Evolutionary conservation across 345 rosid genomes (phyloP).

Genomic region (Pistacia atlantica): DNA sequence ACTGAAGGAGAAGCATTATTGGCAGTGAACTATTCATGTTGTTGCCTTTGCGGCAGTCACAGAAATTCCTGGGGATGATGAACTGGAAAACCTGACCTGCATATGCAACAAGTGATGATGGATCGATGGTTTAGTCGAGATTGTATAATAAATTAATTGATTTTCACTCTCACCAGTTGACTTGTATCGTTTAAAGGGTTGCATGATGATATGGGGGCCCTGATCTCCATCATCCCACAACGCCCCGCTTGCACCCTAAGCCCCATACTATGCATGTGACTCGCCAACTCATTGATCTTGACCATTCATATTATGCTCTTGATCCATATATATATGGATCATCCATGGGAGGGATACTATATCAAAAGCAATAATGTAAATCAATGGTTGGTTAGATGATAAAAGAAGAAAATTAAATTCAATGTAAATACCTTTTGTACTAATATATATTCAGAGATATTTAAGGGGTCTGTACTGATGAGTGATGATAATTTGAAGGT

Average conservation of each 20-base stretch:
- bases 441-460: no score
- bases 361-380: no score
- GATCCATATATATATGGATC: no score
- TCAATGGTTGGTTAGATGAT: no score
- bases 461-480: no score
- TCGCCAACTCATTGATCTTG: constrained; percentile 49
- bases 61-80: constrained; percentile 3
- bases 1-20: background rate
- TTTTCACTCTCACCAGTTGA: background rate
- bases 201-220: background rate
- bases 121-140: background rate
- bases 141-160: background rate
- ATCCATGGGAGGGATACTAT: no score
- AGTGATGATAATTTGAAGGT: background rate
- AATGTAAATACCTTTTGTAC: no score
- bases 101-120: background rate
- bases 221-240: constrained; percentile 22
- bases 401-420: no score
- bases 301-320: constrained; percentile 28
- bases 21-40: background rate
- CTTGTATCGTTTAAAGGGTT: background rate
- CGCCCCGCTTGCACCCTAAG: constrained; percentile 34
- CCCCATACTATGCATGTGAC: constrained; percentile 48
- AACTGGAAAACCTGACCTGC: background rate
- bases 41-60: constrained; percentile 6